phyloP scores from a whole-genome alignment of 208 protist species.

The Acanthamoeba sp. region DNA sequence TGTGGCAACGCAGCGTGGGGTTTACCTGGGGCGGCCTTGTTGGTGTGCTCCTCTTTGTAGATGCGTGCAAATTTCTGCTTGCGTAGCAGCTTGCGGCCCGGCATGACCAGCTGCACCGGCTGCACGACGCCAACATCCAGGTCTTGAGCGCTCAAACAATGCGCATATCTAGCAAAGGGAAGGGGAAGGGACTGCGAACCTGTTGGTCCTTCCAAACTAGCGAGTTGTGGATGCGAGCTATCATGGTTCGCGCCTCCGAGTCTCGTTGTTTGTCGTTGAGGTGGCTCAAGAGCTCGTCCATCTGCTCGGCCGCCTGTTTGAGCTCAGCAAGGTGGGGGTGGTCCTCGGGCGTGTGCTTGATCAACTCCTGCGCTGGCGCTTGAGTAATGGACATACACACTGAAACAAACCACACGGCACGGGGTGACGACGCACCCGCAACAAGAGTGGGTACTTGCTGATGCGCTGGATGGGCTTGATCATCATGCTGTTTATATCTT shows the following conservation, averaged over 20 bases:
- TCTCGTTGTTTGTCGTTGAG: conserved; percentile 66
- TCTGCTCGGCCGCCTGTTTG: background rate
- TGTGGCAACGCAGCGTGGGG: background rate
- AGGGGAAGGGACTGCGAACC: background rate
- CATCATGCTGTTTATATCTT: background rate
- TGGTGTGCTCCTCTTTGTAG: background rate
- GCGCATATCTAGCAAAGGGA: background rate
- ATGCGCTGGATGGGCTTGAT: background rate
- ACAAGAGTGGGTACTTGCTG: conserved; percentile 7
- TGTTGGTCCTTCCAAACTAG: background rate
- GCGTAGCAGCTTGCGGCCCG: background rate
- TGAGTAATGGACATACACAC: no score
- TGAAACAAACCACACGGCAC: no score
- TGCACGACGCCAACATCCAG: background rate
- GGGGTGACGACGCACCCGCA: background rate
- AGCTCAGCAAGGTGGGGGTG: conserved; percentile 18
- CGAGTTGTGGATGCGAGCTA: background rate
- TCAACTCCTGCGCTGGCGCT: conserved; percentile 71
- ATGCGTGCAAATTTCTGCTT: background rate
- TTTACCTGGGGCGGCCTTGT: background rate
- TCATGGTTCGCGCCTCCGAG: background rate
- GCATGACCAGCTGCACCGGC: background rate
- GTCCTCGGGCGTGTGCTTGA: conserved; percentile 24
- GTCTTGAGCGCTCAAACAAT: background rate
- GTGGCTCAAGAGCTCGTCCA: conserved; percentile 10